Evolutionary conservation across 2,329 filamentous ascomycete genomes (phyloP), one percentile per base, ranked within the genome.

Genomic region (Diaporthe nobilis): DNA sequence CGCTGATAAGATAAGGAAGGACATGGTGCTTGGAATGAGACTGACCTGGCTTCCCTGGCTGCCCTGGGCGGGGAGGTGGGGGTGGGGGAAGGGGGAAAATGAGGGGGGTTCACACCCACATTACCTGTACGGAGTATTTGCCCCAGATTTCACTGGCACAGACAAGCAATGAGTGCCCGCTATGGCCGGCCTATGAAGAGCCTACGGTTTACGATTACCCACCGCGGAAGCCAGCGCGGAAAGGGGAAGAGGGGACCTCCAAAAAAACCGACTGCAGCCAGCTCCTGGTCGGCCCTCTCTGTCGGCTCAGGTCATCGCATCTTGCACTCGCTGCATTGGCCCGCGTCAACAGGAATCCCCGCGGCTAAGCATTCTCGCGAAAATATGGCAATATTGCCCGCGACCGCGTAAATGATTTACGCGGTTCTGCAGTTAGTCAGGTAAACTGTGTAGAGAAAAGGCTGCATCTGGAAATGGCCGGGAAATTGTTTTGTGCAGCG

Each of bases 291-390:
- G 60, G 60, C 37, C 60, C 12, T 49, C 20, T 17, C 61, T 51
- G 61, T 67, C 61, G 61, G 61, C 44, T 8, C 63, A 51, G 63
- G 63, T 68, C 44, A 51, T 68, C 44, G 63, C 31, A 68, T 67
- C 42, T 67, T 25, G 44, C 44, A 37, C 61, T 49, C 5, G 8
- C 44, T 15, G 63, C 31, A 51, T 67, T 67, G 63, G 63, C 44
- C 63, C 63, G 63, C 28, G 42, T 34, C 28, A 51, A 67, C 28
- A 25, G 44, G 63, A 67, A 51, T 51, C 63, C 63, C 63, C 63
- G 63, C 63, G 63, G 63, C 63, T 68, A 68, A 68, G 63, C 22
- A 25, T 68, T 68, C 31, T 51, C 13, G 63, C 63, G 63, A 51
- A 2, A 39, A 49, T 9, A 13, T 34, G n/a, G 22, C 63, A 53